These are phyloP conservation scores for Cytospora mali DNA, from an alignment of 2,329 filamentous ascomycete genomes.

Conservation along the genomic window DNA sequence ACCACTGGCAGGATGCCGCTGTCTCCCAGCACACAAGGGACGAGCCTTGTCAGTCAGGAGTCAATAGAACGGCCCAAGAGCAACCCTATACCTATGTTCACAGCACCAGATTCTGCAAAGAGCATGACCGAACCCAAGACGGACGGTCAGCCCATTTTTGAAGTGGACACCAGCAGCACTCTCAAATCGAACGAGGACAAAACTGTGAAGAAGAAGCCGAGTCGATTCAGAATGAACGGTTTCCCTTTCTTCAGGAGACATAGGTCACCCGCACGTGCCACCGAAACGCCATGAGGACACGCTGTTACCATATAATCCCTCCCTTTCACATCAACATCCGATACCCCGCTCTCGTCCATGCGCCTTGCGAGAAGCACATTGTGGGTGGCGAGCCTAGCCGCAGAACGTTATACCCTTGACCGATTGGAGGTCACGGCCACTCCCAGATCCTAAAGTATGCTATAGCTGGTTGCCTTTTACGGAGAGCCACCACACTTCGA, in stretches of 20 bases:
- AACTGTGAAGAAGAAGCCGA: slow-evolving; percentile 62
- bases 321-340: background rate
- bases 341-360: background rate
- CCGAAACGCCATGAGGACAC: slow-evolving; percentile 27
- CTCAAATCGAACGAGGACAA: slow-evolving; percentile 51
- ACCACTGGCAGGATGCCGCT: slow-evolving; percentile 66
- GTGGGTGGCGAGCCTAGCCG: background rate
- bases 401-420: background rate
- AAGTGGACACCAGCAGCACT: slow-evolving; percentile 44
- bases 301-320: background rate
- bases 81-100: slow-evolving; percentile 43
- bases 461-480: background rate
- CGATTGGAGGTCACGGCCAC: background rate
- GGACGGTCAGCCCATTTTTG: slow-evolving; percentile 37
- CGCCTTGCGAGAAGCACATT: background rate
- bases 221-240: slow-evolving; percentile 65
- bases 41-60: slow-evolving; percentile 65
- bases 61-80: slow-evolving; percentile 54
- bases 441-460: background rate
- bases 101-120: slow-evolving; percentile 35
- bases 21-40: slow-evolving; percentile 67
- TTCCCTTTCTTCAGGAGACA: slow-evolving; percentile 59
- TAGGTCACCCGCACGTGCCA: slow-evolving; percentile 45
- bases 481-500: background rate
- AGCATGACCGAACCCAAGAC: slow-evolving; percentile 33